These are phyloP conservation scores for Tulasnella sp. DNA, from an alignment of 768 basidiomycete species.

Conservation along the genomic window DNA sequence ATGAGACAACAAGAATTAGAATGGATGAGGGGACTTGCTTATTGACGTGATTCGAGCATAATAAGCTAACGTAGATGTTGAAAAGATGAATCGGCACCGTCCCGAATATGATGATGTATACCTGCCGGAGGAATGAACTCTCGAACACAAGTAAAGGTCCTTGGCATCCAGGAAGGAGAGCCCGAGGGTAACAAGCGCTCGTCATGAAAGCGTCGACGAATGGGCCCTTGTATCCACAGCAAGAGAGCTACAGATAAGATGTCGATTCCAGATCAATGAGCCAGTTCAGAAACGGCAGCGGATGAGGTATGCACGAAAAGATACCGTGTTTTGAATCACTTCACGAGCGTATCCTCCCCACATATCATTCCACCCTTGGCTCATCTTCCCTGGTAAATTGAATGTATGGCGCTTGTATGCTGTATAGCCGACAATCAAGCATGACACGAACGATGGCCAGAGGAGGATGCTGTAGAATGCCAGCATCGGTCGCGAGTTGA, in stretches of 20 bases:
- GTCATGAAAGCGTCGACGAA: constrained; percentile 29
- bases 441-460: constrained; percentile 47
- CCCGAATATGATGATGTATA: constrained; percentile 44
- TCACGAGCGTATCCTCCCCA: constrained; percentile 44
- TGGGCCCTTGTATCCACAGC: constrained; percentile 19
- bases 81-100: constrained; percentile 48
- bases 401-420: constrained; percentile 50
- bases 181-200: constrained; percentile 47
- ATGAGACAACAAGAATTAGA: too few species aligned
- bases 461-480: constrained; percentile 56
- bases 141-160: constrained; percentile 46
- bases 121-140: constrained; percentile 32
- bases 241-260: constrained; percentile 31
- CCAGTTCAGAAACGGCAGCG: neutral
- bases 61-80: constrained; percentile 45
- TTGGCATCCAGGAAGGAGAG: constrained; percentile 58
- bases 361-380: constrained; percentile 54
- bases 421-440: constrained; percentile 53
- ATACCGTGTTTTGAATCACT: constrained; percentile 44
- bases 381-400: constrained; percentile 53
- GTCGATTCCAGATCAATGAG: neutral
- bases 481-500: constrained; percentile 57
- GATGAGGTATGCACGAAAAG: neutral
- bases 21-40: constrained; percentile 20
- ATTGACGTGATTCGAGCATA: constrained; percentile 59